Evolutionary conservation across 2,329 filamentous ascomycete genomes (phyloP).

Genomic region (Nemania diffusa): DNA sequence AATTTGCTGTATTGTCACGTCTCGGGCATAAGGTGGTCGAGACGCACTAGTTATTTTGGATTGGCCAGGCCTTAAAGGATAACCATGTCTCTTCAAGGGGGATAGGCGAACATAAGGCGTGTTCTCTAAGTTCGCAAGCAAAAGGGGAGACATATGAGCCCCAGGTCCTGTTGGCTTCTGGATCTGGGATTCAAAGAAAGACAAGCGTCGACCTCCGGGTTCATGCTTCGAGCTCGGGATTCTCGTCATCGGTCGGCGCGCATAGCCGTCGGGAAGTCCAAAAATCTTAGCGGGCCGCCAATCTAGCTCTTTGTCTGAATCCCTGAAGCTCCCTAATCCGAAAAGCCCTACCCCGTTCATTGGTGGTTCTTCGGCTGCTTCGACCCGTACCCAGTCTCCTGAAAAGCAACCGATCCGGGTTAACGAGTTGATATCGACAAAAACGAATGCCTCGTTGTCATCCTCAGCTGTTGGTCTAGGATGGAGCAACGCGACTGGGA

Average conservation of each 20-base stretch:
- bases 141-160: constrained; percentile 83
- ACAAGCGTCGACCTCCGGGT: constrained; percentile 61
- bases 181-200: constrained; percentile 76
- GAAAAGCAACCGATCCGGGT: constrained; percentile 96
- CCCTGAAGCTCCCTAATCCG: constrained; percentile 73
- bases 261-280: constrained; percentile 82
- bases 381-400: constrained; percentile 93
- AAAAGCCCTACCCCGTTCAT: constrained; percentile 73
- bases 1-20: constrained; percentile 89
- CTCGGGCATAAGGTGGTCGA: constrained; percentile 70
- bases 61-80: constrained; percentile 63
- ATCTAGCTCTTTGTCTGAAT: constrained; percentile 67
- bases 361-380: constrained; percentile 78
- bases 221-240: constrained; percentile 66
- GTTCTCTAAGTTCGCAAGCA: constrained; percentile 85
- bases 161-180: constrained; percentile 67
- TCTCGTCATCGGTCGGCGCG: constrained; percentile 68
- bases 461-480: constrained; percentile 81
- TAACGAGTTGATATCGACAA: constrained; percentile 86
- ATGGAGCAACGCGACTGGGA: constrained; percentile 83
- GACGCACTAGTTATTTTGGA: constrained; percentile 65
- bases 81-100: constrained; percentile 67
- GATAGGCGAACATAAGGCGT: constrained; percentile 83
- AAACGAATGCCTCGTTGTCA: constrained; percentile 89
- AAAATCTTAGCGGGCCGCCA: constrained; percentile 92